These are phyloP conservation scores for Ophiostoma piceae DNA, from an alignment of 2,329 filamentous ascomycete genomes.

Conservation along the genomic window DNA sequence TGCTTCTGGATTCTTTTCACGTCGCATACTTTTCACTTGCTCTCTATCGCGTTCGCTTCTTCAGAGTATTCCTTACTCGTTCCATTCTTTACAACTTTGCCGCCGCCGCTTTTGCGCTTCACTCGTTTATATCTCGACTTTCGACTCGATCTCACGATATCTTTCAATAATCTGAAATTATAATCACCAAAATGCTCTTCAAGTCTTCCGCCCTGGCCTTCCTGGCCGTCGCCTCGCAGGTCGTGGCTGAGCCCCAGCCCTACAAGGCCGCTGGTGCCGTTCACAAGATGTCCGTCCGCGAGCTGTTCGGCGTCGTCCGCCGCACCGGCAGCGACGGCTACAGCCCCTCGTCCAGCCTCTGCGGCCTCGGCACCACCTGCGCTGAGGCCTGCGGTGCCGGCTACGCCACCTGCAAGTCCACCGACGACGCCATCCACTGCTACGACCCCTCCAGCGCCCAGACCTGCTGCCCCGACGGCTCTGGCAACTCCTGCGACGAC, in stretches of 20 bases:
- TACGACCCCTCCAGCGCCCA: constrained; percentile 49
- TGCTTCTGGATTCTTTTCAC: constrained; percentile 8
- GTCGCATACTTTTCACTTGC: not conserved
- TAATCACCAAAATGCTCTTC: constrained; percentile 40
- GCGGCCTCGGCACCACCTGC: constrained; percentile 48
- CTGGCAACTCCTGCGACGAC: constrained; percentile 55
- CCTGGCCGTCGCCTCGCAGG: constrained; percentile 36
- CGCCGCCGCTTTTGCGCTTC: not conserved
- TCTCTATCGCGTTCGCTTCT: constrained; percentile 2
- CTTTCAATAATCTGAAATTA: not conserved
- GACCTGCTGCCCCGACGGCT: constrained; percentile 52
- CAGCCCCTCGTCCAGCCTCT: constrained; percentile 45
- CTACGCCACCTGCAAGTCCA: constrained; percentile 47
- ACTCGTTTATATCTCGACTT: constrained; percentile 14
- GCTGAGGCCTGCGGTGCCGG: constrained; percentile 50
- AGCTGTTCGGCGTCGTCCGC: constrained; percentile 41
- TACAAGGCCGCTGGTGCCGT: constrained; percentile 33
- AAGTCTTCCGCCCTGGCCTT: constrained; percentile 41
- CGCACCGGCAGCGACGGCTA: constrained; percentile 44
- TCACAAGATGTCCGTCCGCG: constrained; percentile 36
- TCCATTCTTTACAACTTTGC: constrained; percentile 8
- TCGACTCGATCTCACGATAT: not conserved
- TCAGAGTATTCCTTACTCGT: constrained; percentile 13
- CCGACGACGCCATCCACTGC: constrained; percentile 51
- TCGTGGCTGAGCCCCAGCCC: constrained; percentile 34